These are phyloP conservation scores for Azolla pinnata DNA, from an alignment of 75 land plant species.

Conservation along the genomic window DNA sequence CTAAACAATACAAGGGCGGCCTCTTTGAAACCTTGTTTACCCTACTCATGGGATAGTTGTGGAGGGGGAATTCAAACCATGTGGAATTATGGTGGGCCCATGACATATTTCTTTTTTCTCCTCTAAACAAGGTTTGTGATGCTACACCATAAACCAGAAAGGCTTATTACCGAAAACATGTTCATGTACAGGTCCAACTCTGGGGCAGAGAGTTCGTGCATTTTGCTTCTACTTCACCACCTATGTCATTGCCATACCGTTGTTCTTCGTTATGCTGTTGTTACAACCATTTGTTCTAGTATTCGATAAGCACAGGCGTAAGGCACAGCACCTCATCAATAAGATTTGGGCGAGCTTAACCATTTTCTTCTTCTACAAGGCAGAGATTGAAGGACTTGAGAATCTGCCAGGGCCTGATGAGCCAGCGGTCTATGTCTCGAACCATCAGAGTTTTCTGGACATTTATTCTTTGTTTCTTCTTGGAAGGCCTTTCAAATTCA, in stretches of 20 bases:
- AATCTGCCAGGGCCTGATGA: slow-evolving; percentile 64
- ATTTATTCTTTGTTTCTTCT: slow-evolving; percentile 75
- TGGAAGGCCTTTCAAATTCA: slow-evolving; percentile 86
- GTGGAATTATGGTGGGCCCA: too few species aligned
- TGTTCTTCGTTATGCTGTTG: slow-evolving; percentile 60
- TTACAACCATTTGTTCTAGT: slow-evolving; percentile 77
- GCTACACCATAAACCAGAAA: too few species aligned
- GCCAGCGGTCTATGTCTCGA: slow-evolving; percentile 90
- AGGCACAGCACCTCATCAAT: slow-evolving; percentile 55
- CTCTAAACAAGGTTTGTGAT: too few species aligned
- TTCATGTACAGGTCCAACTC: slow-evolving; percentile 38
- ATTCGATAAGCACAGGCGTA: slow-evolving; percentile 64
- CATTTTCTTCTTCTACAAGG: slow-evolving; percentile 46
- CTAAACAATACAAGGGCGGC: too few species aligned
- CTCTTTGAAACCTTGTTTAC: too few species aligned
- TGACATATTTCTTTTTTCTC: too few species aligned
- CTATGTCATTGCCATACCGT: slow-evolving; percentile 45
- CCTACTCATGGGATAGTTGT: too few species aligned
- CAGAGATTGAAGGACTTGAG: slow-evolving; percentile 66
- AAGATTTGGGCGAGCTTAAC: slow-evolving; percentile 82
- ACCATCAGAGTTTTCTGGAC: slow-evolving; percentile 94
- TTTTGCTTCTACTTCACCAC: slow-evolving; percentile 62
- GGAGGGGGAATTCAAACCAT: too few species aligned
- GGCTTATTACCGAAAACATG: too few species aligned
- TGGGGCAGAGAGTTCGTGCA: slow-evolving; percentile 56